Percentiles rank a stretch among this genome's conserved stretches.
These are phyloP conservation scores for Somion occarium DNA, from an alignment of 1,284 basidiomycete species.

Conservation along the genomic window DNA sequence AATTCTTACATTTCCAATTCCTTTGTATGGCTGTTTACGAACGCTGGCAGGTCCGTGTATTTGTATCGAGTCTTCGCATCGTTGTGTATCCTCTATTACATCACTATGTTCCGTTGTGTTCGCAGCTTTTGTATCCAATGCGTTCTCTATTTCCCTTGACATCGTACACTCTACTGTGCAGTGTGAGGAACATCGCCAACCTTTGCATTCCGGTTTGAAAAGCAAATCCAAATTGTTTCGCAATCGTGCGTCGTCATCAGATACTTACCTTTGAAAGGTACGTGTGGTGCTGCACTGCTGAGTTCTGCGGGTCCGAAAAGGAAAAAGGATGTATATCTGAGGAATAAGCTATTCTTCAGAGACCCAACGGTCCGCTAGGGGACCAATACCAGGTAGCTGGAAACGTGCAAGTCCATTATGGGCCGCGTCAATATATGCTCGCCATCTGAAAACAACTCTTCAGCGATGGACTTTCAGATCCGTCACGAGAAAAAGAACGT, in stretches of 20 bases:
- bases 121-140: neutral
- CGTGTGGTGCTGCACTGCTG: neutral
- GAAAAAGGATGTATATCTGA: no score
- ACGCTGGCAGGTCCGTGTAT: slow-evolving; percentile 21
- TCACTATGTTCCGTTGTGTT: slow-evolving; percentile 9
- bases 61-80: slow-evolving; percentile 21
- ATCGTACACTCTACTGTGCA: neutral
- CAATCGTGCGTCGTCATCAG: neutral
- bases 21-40: slow-evolving; percentile 15
- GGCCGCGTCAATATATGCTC: slow-evolving; percentile 64
- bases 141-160: neutral
- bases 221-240: no score
- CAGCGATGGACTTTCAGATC: slow-evolving; percentile 5
- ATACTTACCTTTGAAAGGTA: neutral
- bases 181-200: neutral
- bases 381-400: slow-evolving; percentile 65
- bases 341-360: slow-evolving; percentile 72
- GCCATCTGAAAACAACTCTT: slow-evolving; percentile 37
- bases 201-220: no score
- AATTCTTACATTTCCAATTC: slow-evolving; percentile 4
- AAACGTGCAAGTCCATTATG: slow-evolving; percentile 50
- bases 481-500: slow-evolving; percentile 23
- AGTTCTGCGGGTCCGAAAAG: no score
- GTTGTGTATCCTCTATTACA: slow-evolving; percentile 13
- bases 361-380: slow-evolving; percentile 70